phyloP scores from a whole-genome alignment of 176 grass and related monocot genomes.

The Lolium perenne region DNA sequence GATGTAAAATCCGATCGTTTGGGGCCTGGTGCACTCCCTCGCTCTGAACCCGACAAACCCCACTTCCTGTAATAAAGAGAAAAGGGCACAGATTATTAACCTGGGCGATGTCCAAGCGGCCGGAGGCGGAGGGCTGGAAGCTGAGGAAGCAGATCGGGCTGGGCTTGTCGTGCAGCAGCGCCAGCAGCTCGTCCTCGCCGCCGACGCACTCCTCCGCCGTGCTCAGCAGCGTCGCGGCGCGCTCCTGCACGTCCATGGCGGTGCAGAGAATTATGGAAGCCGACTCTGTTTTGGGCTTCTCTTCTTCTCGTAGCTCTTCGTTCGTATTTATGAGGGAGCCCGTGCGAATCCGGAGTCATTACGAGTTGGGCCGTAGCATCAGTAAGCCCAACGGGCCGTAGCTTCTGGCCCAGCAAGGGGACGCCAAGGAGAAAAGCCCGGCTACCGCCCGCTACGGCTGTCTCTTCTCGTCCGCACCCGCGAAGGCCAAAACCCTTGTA shows the following conservation, averaged over 20 bases:
- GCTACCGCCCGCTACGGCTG: background rate
- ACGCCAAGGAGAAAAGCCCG: background rate
- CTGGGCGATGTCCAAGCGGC: conserved; percentile 13
- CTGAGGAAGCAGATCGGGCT: conserved; percentile 7
- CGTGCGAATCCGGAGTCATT: too few species aligned
- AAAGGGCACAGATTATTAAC: background rate
- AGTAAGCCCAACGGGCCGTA: background rate
- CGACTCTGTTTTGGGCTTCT: too few species aligned
- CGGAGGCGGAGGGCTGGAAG: background rate
- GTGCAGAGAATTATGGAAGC: too few species aligned
- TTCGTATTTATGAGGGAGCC: too few species aligned
- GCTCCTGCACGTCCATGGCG: background rate
- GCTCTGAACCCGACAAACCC: too few species aligned
- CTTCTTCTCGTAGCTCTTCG: too few species aligned
- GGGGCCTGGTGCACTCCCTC: too few species aligned
- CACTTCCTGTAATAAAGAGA: too few species aligned
- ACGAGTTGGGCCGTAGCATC: too few species aligned
- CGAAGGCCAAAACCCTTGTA: conserved; percentile 21
- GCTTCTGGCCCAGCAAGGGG: background rate
- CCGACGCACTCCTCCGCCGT: background rate
- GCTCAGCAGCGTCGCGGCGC: background rate
- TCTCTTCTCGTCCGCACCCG: background rate
- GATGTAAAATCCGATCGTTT: too few species aligned
- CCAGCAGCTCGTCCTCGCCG: background rate
- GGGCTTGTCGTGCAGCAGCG: background rate